A percentile compares a stretch with the other conserved stretches of the same genome.
Evolutionary conservation across 2,329 filamentous ascomycete species (phyloP).

Genomic region (Acrodontium crateriforme): DNA sequence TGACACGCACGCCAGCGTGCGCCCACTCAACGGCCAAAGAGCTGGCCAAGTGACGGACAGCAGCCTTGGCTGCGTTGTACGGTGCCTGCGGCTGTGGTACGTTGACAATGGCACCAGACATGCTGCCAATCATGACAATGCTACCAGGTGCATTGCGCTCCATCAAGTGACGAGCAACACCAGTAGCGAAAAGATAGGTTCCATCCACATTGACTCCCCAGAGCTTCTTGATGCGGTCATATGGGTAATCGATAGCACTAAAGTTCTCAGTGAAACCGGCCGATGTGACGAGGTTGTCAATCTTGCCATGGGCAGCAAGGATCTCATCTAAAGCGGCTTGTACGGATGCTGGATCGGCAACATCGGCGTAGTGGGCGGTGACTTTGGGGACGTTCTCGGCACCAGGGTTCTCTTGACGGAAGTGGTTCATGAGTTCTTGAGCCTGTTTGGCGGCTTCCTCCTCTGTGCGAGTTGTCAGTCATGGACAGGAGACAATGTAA

Average conservation of each 20-base stretch:
- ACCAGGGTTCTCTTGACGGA: constrained; percentile 66
- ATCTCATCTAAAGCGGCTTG: constrained; percentile 58
- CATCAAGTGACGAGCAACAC: constrained; percentile 79
- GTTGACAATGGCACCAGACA: constrained; percentile 89
- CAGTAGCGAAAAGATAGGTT: constrained; percentile 76
- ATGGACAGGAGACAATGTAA: neutral
- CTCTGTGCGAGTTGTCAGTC: constrained; percentile 43
- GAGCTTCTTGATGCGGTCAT: constrained; percentile 82
- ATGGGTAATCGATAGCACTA: constrained; percentile 77
- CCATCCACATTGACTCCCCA: constrained; percentile 92
- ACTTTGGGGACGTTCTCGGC: constrained; percentile 63
- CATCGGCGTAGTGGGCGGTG: constrained; percentile 82
- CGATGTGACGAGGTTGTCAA: constrained; percentile 89
- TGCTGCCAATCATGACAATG: constrained; percentile 92
- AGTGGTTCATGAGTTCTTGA: constrained; percentile 56
- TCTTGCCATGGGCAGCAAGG: constrained; percentile 56
- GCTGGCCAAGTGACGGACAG: constrained; percentile 72
- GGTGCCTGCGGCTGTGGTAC: constrained; percentile 87
- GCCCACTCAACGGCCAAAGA: constrained; percentile 94
- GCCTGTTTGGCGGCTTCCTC: constrained; percentile 74
- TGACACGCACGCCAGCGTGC: constrained; percentile 72
- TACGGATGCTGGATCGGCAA: constrained; percentile 67
- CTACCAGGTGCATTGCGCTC: constrained; percentile 63
- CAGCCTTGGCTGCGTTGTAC: constrained; percentile 89
- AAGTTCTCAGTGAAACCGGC: constrained; percentile 96